These are phyloP conservation scores for Stenogyne calaminthoides DNA, from an alignment of 305 asterid species.

Conservation along the genomic window DNA sequence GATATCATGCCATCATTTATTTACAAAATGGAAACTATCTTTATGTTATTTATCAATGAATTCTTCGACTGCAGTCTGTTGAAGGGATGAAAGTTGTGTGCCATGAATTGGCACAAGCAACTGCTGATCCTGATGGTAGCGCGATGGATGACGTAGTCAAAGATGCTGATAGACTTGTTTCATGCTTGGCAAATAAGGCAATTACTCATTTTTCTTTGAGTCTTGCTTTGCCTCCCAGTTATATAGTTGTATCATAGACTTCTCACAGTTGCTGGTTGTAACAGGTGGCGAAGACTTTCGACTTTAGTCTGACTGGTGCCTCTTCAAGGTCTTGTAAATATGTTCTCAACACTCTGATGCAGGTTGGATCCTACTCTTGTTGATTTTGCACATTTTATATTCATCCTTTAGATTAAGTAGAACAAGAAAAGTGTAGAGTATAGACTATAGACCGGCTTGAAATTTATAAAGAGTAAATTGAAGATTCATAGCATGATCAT, in stretches of 20 bases:
- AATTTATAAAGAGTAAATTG: background rate
- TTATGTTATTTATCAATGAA: conserved; percentile 23
- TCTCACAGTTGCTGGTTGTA: conserved; percentile 29
- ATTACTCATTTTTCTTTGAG: conserved; percentile 12
- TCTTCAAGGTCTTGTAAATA: conserved; percentile 99
- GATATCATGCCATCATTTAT: conserved; percentile 19
- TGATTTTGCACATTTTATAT: conserved; percentile 13
- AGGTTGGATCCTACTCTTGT: conserved; percentile 46
- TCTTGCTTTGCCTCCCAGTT: conserved; percentile 15
- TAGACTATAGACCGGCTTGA: background rate
- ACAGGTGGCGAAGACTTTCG: conserved; percentile 97
- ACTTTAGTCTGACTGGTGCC: conserved; percentile 92
- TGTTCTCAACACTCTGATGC: conserved; percentile 98
- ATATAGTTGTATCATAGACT: conserved; percentile 18
- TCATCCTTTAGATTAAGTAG: conserved; percentile 21
- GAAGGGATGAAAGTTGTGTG: conserved; percentile 99
- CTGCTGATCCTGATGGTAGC: conserved; percentile 86
- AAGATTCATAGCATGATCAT: background rate
- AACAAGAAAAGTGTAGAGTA: background rate
- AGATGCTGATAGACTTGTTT: conserved; percentile 98
- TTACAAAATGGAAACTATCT: background rate
- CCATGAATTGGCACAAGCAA: conserved; percentile 87
- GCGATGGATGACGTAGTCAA: conserved; percentile 76
- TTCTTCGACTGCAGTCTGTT: conserved; percentile 69
- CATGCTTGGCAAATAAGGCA: conserved; percentile 97